Evolutionary conservation across 1,284 basidiomycete genomes (phyloP).

Genomic region (Vanrija pseudolonga): DNA sequence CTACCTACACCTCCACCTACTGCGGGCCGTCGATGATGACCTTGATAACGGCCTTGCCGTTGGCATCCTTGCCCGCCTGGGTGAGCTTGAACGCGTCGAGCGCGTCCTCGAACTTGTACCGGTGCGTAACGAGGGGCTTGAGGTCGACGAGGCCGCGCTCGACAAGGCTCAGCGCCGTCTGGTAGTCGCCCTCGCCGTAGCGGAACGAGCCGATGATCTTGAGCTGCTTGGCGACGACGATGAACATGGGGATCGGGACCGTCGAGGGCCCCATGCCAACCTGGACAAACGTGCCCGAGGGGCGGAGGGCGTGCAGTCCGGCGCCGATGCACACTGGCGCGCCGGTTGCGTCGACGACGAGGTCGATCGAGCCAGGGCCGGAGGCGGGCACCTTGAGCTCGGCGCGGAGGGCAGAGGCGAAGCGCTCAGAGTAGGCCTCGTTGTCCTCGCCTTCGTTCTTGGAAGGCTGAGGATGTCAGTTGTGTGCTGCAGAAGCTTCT

Average conservation of each 20-base stretch:
- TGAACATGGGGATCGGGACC: slow-evolving; percentile 42
- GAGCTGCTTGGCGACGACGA: slow-evolving; percentile 45
- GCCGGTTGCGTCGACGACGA: slow-evolving; percentile 60
- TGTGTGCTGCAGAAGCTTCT: neutral
- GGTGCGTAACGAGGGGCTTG: slow-evolving; percentile 55
- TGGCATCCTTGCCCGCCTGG: slow-evolving; percentile 64
- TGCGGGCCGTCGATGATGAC: slow-evolving; percentile 44
- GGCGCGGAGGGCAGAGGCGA: slow-evolving; percentile 49
- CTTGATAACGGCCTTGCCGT: slow-evolving; percentile 52
- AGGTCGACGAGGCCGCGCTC: slow-evolving; percentile 55
- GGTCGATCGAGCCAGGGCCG: slow-evolving; percentile 54
- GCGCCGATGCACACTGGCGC: slow-evolving; percentile 62
- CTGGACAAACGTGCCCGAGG: slow-evolving; percentile 54
- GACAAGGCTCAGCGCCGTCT: slow-evolving; percentile 57
- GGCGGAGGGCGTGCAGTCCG: slow-evolving; percentile 58
- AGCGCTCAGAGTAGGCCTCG: slow-evolving; percentile 60
- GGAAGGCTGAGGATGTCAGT: slow-evolving; percentile 41
- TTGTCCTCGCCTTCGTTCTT: slow-evolving; percentile 63
- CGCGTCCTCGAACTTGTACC: slow-evolving; percentile 57
- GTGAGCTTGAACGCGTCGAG: slow-evolving; percentile 56
- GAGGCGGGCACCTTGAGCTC: slow-evolving; percentile 51
- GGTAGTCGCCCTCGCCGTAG: slow-evolving; percentile 49
- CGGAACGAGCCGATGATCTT: slow-evolving; percentile 47
- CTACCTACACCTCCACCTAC: slow-evolving; percentile 5
- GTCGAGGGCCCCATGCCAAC: slow-evolving; percentile 47